Conservation (phyloP, 139 green algal genomes). For the Edaphochlamys debaryana region DNA sequence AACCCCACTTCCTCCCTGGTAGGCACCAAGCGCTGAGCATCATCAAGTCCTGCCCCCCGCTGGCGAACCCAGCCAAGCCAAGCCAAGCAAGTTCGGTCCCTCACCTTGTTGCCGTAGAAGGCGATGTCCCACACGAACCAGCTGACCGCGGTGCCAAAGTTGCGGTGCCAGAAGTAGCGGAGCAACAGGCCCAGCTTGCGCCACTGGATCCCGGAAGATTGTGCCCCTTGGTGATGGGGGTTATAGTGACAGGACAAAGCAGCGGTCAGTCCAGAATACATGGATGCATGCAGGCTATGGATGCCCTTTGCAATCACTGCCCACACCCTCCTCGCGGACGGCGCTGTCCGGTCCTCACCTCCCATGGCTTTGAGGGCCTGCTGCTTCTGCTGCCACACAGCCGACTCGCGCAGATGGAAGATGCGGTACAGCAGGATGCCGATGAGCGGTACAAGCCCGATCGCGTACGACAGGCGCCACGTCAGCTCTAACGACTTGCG, state of each 20-base stretch:
- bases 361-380: neutral
- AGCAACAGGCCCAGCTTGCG: conserved; percentile 3
- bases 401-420: neutral
- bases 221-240: no score
- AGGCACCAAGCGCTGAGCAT: no score
- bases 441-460: neutral
- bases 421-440: conserved; percentile 17
- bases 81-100: no score
- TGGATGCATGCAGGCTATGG: no score
- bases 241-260: no score
- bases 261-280: no score
- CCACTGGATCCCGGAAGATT: neutral
- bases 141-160: neutral
- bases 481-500: neutral
- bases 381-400: neutral
- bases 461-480: conserved; percentile 26
- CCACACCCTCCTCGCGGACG: no score
- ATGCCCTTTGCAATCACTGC: neutral
- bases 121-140: conserved; percentile 64
- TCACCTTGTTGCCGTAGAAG: conserved; percentile 85
- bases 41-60: no score
- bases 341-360: no score
- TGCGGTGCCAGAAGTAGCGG: conserved; percentile 5
- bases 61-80: no score
- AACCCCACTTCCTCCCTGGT: no score